A percentile compares a stretch with the other conserved stretches of the same genome.
phyloP scores from a whole-genome alignment of 2,329 filamentous ascomycete genomes.

The Calonectria pteridis region DNA sequence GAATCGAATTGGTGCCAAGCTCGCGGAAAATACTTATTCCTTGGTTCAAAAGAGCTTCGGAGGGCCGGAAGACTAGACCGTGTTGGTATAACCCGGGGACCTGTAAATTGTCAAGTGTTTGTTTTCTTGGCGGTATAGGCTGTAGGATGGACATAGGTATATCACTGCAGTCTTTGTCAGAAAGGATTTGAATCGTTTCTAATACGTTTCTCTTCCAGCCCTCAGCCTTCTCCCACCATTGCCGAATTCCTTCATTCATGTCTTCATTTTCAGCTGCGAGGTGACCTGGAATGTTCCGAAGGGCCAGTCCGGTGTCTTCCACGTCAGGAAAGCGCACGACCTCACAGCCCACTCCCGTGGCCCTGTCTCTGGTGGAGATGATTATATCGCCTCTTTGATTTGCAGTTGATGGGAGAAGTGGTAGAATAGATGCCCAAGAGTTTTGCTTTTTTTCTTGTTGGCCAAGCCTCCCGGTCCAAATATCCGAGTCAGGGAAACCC shows the following conservation, averaged over 20 bases:
- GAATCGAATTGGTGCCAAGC: background rate
- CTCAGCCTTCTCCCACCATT: background rate
- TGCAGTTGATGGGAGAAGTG: background rate
- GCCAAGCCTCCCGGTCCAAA: background rate
- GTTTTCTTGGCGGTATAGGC: background rate
- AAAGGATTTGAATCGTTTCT: background rate
- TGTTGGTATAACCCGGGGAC: background rate
- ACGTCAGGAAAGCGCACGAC: background rate
- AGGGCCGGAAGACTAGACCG: background rate
- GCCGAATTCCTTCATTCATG: background rate
- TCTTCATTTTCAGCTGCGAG: background rate
- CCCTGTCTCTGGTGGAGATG: background rate
- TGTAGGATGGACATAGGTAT: background rate
- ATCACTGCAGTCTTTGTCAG: background rate
- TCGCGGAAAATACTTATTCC: background rate
- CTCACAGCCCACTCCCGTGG: background rate
- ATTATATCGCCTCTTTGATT: background rate
- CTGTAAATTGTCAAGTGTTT: background rate
- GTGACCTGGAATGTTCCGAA: background rate
- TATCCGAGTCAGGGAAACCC: background rate
- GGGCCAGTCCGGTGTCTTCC: background rate
- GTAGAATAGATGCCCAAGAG: background rate
- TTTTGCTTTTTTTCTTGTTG: background rate
- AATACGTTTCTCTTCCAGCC: background rate
- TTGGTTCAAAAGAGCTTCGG: background rate